Evolutionary conservation across 257 asterid genomes (phyloP).

Genomic region (Penstemon newberryi): DNA sequence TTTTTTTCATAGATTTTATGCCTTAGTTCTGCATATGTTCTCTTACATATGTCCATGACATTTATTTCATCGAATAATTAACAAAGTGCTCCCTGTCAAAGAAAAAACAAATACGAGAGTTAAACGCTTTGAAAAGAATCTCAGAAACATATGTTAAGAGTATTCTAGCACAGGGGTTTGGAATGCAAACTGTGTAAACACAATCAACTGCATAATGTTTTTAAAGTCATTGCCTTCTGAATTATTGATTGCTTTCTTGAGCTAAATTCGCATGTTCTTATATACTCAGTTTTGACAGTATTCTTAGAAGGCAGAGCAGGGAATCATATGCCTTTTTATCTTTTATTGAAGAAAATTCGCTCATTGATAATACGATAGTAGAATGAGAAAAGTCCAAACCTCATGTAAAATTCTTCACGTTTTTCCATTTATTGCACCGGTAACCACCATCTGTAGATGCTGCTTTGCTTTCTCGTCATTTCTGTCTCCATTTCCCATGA

Average conservation of each 20-base stretch:
- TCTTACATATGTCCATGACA: not conserved
- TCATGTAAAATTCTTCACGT: slow-evolving; percentile 10
- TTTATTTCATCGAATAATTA: slow-evolving; percentile 12
- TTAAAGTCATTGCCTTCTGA: not conserved
- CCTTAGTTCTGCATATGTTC: not conserved
- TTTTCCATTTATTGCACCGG: slow-evolving; percentile 26
- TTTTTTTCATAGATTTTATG: not conserved
- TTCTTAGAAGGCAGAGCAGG: not conserved
- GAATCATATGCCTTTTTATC: too few relatives aligned
- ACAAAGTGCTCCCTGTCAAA: slow-evolving; percentile 10
- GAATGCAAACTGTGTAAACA: not conserved
- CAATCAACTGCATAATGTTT: not conserved
- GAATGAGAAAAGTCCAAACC: slow-evolving; percentile 1
- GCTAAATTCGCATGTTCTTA: not conserved
- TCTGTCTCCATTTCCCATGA: slow-evolving; percentile 22
- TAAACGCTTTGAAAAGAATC: not conserved
- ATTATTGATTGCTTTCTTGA: not conserved
- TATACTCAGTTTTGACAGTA: not conserved
- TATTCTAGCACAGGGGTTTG: not conserved
- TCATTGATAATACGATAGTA: not conserved
- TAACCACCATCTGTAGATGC: slow-evolving; percentile 24
- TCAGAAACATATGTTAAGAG: not conserved
- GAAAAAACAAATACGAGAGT: slow-evolving; percentile 11
- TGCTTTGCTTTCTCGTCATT: slow-evolving; percentile 30
- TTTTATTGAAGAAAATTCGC: not conserved